Evolutionary conservation across 2,329 filamentous ascomycete genomes (phyloP), one percentile per base, ranked within the genome.

Genomic region (Fusarium camptoceras): DNA sequence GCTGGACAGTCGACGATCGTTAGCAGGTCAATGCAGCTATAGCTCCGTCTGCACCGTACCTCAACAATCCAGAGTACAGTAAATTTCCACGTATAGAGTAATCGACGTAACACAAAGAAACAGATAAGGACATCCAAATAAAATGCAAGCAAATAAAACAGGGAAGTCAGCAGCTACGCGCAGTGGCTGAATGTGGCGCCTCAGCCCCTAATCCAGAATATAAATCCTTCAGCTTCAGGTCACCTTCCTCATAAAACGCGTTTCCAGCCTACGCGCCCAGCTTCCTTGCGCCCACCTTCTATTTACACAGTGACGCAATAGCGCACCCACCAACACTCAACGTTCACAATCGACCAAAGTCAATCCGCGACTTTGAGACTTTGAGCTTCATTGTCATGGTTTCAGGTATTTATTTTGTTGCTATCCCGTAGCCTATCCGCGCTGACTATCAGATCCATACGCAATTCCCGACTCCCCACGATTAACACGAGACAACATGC

Each of bases 381-480:
- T 34, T 47, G n/a, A n/a, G 16, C 42, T 48, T 9, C 5, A 39
- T 20, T 37, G 42, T 34, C 25, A 71, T 72, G 68, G 60, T 51
- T 20, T 57, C 65, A 72, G 68, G 69, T 72, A 70, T 47, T 34
- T 22, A 53, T 49, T 48, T 34, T 20, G 5, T 15, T 7, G n/a
- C n/a, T 15, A 11, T 50, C 44, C 20, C 39, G 22, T 18, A 3
- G n/a, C 31, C n/a, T 31, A 16, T 37, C 28, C n/a, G 10, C 28
- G 57, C 64, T 69, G 43, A 70, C 56, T 18, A 34, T 37, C 48
- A 76, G 74, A 75, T 50, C 73, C 67, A 6, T 76, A 76, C 65
- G 72, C 34, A 75, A 31, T 59, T 75, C 25, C 72, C 73, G 30
- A 42, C 41, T 43, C 74, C 41, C 73, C 73, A 4, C 31, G 47